A percentile compares a stretch with the other conserved stretches of the same genome.
Evolutionary conservation across 805 yeast genomes (phyloP).

Genomic region (Isabelozyma rhagii): DNA sequence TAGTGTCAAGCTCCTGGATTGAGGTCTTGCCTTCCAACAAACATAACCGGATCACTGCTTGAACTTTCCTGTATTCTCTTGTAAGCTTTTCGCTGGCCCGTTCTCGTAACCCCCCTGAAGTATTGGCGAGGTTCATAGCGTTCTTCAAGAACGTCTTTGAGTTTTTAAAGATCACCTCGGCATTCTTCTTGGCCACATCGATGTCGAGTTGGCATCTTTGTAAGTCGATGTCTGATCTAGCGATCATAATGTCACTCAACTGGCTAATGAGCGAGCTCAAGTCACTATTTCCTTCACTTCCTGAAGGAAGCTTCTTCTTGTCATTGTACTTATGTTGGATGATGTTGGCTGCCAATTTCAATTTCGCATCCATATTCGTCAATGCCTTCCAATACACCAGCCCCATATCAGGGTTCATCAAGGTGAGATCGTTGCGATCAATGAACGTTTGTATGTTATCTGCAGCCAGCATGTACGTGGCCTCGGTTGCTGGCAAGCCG

Average conservation of each 20-base stretch:
- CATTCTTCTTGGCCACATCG: constrained; percentile 27
- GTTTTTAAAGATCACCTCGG: constrained; percentile 32
- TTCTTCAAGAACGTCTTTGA: constrained; percentile 42
- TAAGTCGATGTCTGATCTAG: constrained; percentile 50
- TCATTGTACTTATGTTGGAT: constrained; percentile 16
- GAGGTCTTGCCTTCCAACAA: constrained; percentile 39
- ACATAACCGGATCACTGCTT: constrained; percentile 45
- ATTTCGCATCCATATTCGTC: constrained; percentile 30
- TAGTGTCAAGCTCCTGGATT: constrained; percentile 24
- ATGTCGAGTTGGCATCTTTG: constrained; percentile 41
- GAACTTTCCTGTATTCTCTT: constrained; percentile 40
- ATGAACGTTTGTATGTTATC: constrained; percentile 44
- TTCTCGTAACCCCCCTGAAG: constrained; percentile 52
- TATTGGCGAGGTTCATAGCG: constrained; percentile 42
- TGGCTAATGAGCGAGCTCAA: constrained; percentile 32
- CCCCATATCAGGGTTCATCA: constrained; percentile 3
- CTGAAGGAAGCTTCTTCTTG: constrained; percentile 10
- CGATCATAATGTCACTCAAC: constrained; percentile 42
- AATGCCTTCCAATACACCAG: constrained; percentile 37
- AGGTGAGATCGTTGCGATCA: constrained; percentile 26
- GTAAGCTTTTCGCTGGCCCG: constrained; percentile 39
- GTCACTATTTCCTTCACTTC: constrained; percentile 14
- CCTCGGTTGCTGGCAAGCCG: constrained; percentile 25
- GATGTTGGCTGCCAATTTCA: constrained; percentile 38
- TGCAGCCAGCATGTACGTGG: constrained; percentile 38